Evolutionary conservation across 768 basidiomycete genomes (phyloP), one percentile per base, ranked within the genome.

Genomic region (Steccherinum ochraceum): DNA sequence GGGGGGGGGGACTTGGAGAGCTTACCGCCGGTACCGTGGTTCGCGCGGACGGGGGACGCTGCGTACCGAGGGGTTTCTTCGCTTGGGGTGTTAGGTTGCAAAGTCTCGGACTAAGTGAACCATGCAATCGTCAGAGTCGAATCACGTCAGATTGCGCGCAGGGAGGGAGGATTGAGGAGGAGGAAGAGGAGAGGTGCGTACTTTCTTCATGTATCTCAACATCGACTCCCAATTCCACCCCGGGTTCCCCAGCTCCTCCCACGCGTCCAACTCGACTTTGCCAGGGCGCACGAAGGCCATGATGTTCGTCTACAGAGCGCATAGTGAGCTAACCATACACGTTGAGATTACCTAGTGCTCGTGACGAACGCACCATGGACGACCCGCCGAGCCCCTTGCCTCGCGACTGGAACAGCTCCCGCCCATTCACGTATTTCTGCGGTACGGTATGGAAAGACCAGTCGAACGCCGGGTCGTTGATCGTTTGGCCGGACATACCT

Each of bases 131-230:
- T n/a, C n/a, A n/a, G n/a, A n/a, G n/a, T n/a, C n/a, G n/a, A n/a
- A n/a, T n/a, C n/a, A n/a, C n/a, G n/a, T n/a, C n/a, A n/a, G n/a
- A n/a, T n/a, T n/a, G n/a, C n/a, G n/a, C n/a, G n/a, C n/a, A n/a
- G n/a, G n/a, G n/a, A n/a, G n/a, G n/a, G n/a, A n/a, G n/a, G n/a
- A n/a, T n/a, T n/a, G n/a, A n/a, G n/a, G n/a, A n/a, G n/a, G n/a
- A n/a, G n/a, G n/a, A n/a, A n/a, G n/a, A n/a, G n/a, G n/a, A n/a
- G n/a, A n/a, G n/a, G n/a, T n/a, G n/a, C n/a, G n/a, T n/a, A 42
- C 48, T 24, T 49, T 49, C 21, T 49, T 49, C 48, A 49, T 23
- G 48, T 49, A 49, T 12, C 43, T 16, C 5, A 49, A 27, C 48
- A 49, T 4, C 5, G 48, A 49, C 13, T 42, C 48, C 48, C 48